These are phyloP conservation scores for Akanthomyces dipterigenus DNA, from an alignment of 2,329 filamentous ascomycete genomes.

Conservation along the genomic window DNA sequence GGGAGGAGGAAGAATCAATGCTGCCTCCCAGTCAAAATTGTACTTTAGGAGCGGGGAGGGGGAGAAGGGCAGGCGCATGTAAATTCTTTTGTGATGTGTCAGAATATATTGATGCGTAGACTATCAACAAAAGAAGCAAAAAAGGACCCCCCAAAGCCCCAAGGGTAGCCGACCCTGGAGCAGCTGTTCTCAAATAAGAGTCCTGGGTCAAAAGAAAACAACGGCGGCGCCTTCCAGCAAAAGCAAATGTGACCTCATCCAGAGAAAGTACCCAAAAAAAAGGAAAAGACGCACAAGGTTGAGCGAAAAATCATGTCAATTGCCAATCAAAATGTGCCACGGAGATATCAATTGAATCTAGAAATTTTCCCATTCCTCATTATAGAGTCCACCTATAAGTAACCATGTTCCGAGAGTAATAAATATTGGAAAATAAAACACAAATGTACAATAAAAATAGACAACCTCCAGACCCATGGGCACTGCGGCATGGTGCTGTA, in stretches of 20 bases:
- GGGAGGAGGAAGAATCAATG: neutral
- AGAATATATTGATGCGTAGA: slow-evolving; percentile 12
- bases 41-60: neutral
- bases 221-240: neutral
- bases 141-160: neutral
- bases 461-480: slow-evolving; percentile 1
- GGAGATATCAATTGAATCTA: neutral
- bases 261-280: neutral
- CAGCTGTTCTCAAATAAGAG: neutral
- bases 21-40: neutral
- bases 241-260: neutral
- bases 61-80: neutral
- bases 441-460: neutral
- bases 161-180: slow-evolving; percentile 15
- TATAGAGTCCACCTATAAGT: neutral
- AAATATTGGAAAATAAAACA: neutral
- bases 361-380: neutral
- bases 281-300: neutral
- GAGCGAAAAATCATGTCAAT: neutral
- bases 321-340: neutral
- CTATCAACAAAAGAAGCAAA: slow-evolving; percentile 15
- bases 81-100: slow-evolving; percentile 7
- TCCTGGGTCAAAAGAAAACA: slow-evolving; percentile 10
- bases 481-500: slow-evolving; percentile 12
- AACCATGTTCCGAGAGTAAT: neutral